Conservation (phyloP, 495 filamentous ascomycete species). For the Corynascus novoguineensis region DNA sequence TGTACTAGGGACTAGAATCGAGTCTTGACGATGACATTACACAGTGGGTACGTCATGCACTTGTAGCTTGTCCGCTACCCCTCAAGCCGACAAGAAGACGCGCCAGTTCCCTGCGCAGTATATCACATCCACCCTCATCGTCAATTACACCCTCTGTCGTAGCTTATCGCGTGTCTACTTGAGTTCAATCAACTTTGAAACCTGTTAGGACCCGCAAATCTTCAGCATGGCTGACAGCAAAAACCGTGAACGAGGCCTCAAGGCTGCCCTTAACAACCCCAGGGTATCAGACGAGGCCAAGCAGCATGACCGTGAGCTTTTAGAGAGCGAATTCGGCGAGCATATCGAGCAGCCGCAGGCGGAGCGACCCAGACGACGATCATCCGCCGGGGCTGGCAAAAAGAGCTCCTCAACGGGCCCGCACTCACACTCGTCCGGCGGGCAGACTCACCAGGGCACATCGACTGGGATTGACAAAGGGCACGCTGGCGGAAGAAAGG, state of each 20-base stretch:
- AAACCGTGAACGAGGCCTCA: slow-evolving; percentile 30
- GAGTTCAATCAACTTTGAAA: background rate
- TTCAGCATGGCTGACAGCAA: slow-evolving; percentile 18
- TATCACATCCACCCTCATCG: background rate
- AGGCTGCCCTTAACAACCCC: slow-evolving; percentile 29
- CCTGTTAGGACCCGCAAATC: too few species aligned
- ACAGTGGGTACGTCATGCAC: slow-evolving; percentile 8
- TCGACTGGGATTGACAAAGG: background rate
- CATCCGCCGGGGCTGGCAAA: background rate
- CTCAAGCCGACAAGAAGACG: background rate
- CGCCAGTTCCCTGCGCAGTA: too few species aligned
- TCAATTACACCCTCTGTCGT: background rate
- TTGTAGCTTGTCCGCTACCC: background rate
- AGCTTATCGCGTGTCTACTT: background rate
- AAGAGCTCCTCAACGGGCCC: slow-evolving; percentile 12
- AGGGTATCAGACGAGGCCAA: slow-evolving; percentile 45
- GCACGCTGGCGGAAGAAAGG: slow-evolving; percentile 11
- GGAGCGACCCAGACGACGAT: background rate
- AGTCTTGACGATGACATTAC: slow-evolving; percentile 3
- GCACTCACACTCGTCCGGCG: background rate
- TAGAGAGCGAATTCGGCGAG: slow-evolving; percentile 20
- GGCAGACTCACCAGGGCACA: background rate
- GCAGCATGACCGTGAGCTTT: slow-evolving; percentile 31
- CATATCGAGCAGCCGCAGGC: slow-evolving; percentile 1
- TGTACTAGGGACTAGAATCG: background rate